These are phyloP conservation scores for Aphanomyces stellatus DNA, from an alignment of 352 stramenopile species.

Conservation along the genomic window DNA sequence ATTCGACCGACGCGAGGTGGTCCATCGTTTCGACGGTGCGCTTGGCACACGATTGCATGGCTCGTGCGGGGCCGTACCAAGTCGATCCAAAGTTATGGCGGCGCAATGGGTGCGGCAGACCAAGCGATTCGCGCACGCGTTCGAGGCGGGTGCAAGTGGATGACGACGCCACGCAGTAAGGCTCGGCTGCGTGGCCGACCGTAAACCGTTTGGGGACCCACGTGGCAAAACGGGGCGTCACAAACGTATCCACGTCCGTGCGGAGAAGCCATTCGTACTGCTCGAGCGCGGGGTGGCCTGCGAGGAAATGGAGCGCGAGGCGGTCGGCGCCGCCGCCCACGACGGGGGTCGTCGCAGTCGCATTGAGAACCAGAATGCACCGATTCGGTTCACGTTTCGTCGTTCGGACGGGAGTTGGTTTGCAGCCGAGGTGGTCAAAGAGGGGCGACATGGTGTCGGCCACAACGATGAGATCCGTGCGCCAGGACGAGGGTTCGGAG, in stretches of 20 bases:
- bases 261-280: slow-evolving; percentile 7
- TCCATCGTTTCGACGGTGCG: background rate
- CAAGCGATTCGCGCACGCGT: background rate
- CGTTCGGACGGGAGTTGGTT: background rate
- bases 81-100: background rate
- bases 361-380: slow-evolving; percentile 14
- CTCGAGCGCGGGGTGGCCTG: background rate
- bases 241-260: slow-evolving; percentile 13
- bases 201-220: background rate
- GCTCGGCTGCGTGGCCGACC: background rate
- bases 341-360: too few relatives aligned
- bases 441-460: background rate
- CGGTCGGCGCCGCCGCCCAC: too few relatives aligned
- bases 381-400: background rate
- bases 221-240: background rate
- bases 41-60: background rate
- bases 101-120: too few relatives aligned
- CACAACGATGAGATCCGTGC: slow-evolving; percentile 7
- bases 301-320: background rate
- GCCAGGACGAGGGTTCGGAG: background rate
- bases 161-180: background rate
- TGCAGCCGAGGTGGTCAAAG: background rate
- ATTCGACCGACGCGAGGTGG: background rate
- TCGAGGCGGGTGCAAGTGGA: background rate
- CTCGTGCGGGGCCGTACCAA: background rate